phyloP scores from a whole-genome alignment of 2,329 filamentous ascomycete genomes.

The Sporothrix variecibatus region DNA sequence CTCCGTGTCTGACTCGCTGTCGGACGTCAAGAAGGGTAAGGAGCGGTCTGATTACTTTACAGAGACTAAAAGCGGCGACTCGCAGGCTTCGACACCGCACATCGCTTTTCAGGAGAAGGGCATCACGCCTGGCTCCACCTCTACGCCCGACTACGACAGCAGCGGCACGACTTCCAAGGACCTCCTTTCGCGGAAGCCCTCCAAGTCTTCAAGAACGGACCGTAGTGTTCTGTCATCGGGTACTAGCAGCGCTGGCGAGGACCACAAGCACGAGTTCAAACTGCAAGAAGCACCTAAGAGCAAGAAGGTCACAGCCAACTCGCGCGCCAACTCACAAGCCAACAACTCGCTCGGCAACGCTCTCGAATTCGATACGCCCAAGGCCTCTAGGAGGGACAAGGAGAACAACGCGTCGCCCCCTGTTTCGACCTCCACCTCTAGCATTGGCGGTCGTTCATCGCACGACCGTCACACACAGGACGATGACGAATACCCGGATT shows the following conservation, averaged over 20 bases:
- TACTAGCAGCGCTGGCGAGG: constrained; percentile 41
- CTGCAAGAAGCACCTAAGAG: constrained; percentile 78
- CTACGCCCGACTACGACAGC: constrained; percentile 56
- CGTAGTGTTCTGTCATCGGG: constrained; percentile 39
- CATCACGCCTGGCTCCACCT: constrained; percentile 45
- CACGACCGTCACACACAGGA: constrained; percentile 58
- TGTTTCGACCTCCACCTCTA: constrained; percentile 34
- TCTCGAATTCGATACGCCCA: constrained; percentile 41
- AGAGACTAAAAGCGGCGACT: constrained; percentile 47
- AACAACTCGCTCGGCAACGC: constrained; percentile 35
- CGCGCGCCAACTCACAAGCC: constrained; percentile 50
- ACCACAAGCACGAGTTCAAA: constrained; percentile 62
- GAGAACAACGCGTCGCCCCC: constrained; percentile 37
- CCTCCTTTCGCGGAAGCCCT: constrained; percentile 50
- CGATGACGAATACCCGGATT: constrained; percentile 50
- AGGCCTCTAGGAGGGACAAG: constrained; percentile 43
- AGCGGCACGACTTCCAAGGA: constrained; percentile 51
- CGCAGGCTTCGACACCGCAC: constrained; percentile 70
- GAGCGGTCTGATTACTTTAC: constrained; percentile 57
- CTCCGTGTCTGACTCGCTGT: constrained; percentile 51
- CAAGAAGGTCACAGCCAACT: constrained; percentile 47
- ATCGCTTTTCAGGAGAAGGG: constrained; percentile 89
- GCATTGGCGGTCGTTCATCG: constrained; percentile 54
- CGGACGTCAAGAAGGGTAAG: constrained; percentile 51
- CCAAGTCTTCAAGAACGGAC: constrained; percentile 46